Evolutionary conservation across 441 rosid genomes (phyloP).

Genomic region (Erodium moschatum): DNA sequence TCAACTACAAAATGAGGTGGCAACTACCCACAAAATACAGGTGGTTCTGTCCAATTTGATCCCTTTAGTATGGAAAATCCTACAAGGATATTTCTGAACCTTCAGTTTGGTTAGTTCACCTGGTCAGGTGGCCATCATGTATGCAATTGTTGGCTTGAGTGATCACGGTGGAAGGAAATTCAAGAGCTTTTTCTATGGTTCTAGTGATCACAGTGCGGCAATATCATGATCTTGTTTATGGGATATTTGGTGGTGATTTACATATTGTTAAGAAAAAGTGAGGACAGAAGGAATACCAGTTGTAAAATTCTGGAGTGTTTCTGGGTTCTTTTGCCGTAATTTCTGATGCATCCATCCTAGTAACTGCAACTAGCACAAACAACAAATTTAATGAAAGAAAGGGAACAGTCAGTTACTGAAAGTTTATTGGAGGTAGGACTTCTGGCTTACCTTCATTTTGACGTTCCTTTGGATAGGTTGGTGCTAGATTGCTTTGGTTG

Average conservation of each 20-base stretch:
- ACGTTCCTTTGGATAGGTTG: too few relatives aligned
- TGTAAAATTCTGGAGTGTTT: too few relatives aligned
- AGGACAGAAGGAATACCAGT: constrained; percentile 14
- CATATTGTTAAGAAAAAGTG: constrained; percentile 17
- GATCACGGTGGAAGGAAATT: not conserved
- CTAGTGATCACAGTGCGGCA: too few relatives aligned
- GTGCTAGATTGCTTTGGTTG: constrained; percentile 20
- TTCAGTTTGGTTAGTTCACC: not conserved
- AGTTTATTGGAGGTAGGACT: constrained; percentile 1
- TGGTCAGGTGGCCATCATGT: not conserved
- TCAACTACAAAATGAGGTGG: constrained; percentile 1
- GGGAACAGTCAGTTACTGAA: constrained; percentile 17
- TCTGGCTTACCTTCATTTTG: too few relatives aligned
- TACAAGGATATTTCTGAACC: constrained; percentile 3
- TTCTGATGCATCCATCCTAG: too few relatives aligned
- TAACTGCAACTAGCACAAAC: too few relatives aligned
- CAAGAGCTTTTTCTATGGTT: not conserved
- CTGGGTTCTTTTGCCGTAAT: too few relatives aligned
- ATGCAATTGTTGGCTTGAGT: constrained; percentile 8
- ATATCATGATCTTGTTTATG: not conserved
- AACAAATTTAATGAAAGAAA: constrained; percentile 5
- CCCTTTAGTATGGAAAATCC: not conserved
- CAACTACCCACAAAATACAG: constrained; percentile 12
- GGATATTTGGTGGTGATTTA: not conserved
- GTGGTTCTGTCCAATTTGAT: constrained; percentile 4